Percentiles rank a stretch among this genome's conserved stretches.
These are phyloP conservation scores for Solanum paucissectum DNA, from an alignment of 257 asterid genomes.

Conservation along the genomic window DNA sequence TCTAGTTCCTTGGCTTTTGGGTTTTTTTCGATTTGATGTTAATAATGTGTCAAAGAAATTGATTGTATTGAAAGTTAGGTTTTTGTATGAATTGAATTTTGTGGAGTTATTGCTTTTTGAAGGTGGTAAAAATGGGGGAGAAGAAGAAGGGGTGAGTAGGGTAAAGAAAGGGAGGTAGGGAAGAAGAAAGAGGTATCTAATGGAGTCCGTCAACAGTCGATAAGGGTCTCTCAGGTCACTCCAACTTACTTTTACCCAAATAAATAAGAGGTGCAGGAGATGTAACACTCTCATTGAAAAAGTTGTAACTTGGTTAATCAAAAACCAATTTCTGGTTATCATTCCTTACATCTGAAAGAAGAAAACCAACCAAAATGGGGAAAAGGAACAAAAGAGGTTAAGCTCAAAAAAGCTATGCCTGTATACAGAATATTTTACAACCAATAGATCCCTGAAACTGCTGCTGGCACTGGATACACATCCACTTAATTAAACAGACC, in stretches of 20 bases:
- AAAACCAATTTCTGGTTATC: neutral
- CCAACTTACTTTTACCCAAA: neutral
- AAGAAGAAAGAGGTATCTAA: neutral
- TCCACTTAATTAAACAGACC: neutral
- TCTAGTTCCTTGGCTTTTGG: neutral
- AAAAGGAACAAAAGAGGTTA: neutral
- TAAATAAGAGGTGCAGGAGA: neutral
- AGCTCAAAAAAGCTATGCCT: neutral
- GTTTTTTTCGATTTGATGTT: neutral
- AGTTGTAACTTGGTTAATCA: neutral
- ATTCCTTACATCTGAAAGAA: neutral
- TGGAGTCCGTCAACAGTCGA: neutral
- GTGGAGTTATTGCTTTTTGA: neutral
- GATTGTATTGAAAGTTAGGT: neutral
- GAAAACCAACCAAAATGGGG: neutral
- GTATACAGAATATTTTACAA: neutral
- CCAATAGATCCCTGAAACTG: neutral
- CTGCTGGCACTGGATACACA: neutral
- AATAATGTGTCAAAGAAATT: neutral
- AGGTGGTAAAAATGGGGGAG: neutral
- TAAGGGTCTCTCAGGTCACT: neutral
- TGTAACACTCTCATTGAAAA: neutral
- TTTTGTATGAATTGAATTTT: neutral
- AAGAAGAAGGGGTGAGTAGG: neutral
- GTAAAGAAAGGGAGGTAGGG: neutral